Evolutionary conservation across 805 yeast genomes (phyloP).

Genomic region (Spathaspora sp.): DNA sequence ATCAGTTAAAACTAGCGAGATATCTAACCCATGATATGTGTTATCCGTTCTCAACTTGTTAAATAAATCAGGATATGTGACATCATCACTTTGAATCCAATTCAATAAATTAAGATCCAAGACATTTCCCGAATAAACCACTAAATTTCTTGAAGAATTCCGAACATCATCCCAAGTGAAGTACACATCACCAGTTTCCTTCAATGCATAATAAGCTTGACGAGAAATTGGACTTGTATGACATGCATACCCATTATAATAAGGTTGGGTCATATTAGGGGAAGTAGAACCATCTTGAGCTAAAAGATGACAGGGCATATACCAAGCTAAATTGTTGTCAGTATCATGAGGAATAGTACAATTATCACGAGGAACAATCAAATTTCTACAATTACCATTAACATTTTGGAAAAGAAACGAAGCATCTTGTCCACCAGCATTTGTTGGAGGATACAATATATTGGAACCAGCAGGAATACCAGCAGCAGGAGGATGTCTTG

Average conservation of each 20-base stretch:
- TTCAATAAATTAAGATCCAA: constrained; percentile 73
- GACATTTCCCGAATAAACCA: constrained; percentile 87
- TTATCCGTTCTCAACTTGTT: constrained; percentile 55
- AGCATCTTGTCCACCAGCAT: constrained; percentile 87
- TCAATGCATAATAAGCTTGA: constrained; percentile 56
- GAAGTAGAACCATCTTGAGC: constrained; percentile 66
- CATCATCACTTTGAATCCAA: constrained; percentile 69
- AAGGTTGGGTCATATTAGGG: constrained; percentile 59
- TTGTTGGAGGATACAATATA: constrained; percentile 76
- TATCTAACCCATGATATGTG: constrained; percentile 70
- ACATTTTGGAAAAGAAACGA: constrained; percentile 86
- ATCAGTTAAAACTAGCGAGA: constrained; percentile 67
- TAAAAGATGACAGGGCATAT: constrained; percentile 84
- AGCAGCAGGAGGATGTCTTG: constrained; percentile 78
- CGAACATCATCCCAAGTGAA: constrained; percentile 87
- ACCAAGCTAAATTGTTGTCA: constrained; percentile 78
- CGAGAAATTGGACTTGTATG: constrained; percentile 76
- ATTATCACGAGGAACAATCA: constrained; percentile 66
- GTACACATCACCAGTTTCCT: constrained; percentile 69
- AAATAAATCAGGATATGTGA: constrained; percentile 71
- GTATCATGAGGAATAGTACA: constrained; percentile 61
- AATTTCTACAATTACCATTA: constrained; percentile 80
- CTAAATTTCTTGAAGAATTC: constrained; percentile 66
- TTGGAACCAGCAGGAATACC: constrained; percentile 72
- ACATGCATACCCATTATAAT: constrained; percentile 87